phyloP scores from a whole-genome alignment of 192 early-diverging fungal genomes.

The Coemansia sp. region DNA sequence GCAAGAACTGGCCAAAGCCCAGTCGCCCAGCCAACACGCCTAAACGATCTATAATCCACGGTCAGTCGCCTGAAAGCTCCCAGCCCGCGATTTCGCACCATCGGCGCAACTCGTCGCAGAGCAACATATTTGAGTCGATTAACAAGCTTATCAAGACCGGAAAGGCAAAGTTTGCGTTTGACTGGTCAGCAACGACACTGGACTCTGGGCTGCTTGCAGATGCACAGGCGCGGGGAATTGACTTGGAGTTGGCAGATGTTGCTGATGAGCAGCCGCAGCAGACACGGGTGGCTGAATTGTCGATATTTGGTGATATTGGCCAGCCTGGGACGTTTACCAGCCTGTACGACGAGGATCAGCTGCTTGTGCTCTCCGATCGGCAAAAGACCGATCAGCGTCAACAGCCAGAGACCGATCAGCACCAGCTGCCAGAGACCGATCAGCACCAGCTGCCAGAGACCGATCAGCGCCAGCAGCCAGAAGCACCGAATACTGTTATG shows the following conservation, averaged over 20 bases:
- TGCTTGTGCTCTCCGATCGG: not conserved
- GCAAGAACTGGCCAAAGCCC: not conserved
- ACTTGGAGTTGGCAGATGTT: slow-evolving; percentile 20
- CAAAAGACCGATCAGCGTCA: not conserved
- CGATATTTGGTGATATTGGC: slow-evolving; percentile 46
- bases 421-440: too few species aligned
- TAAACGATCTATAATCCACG: slow-evolving; percentile 1
- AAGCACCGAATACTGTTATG: not conserved
- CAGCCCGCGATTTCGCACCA: not conserved
- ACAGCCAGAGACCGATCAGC: too few species aligned
- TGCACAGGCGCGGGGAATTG: slow-evolving; percentile 24
- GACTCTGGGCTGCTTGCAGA: slow-evolving; percentile 22
- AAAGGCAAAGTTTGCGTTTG: slow-evolving; percentile 37
- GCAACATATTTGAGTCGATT: slow-evolving; percentile 34
- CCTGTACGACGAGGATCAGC: slow-evolving; percentile 34
- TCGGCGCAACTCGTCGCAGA: slow-evolving; percentile 23
- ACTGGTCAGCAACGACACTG: slow-evolving; percentile 25
- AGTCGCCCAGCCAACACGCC: not conserved
- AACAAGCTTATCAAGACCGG: slow-evolving; percentile 40
- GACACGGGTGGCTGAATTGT: not conserved
- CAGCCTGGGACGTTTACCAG: slow-evolving; percentile 39
- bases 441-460: not conserved
- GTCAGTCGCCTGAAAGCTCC: not conserved
- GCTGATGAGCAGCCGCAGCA: not conserved
- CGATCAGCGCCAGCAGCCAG: not conserved